Conservation (phyloP, 2,329 filamentous ascomycete genomes). For the Hymenoscyphus repandus region DNA sequence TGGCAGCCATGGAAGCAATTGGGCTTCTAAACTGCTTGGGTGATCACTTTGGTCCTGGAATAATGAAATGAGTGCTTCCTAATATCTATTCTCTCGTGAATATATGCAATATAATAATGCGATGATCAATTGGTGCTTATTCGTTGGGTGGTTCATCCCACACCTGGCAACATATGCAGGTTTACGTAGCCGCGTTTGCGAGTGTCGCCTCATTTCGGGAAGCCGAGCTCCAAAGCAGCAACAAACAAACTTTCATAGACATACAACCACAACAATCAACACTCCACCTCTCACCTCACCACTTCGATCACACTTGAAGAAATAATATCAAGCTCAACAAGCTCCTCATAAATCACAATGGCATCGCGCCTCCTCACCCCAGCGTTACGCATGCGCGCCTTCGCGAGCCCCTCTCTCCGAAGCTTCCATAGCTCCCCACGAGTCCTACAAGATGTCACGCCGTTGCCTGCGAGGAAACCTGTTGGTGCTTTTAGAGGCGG, state of each 20-base stretch:
- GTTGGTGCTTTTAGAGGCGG: slow-evolving; percentile 68
- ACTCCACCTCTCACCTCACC: no score
- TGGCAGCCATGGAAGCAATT: slow-evolving; percentile 1
- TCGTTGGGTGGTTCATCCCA: no score
- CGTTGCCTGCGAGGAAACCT: slow-evolving; percentile 55
- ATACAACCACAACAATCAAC: no score
- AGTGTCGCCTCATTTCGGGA: no score
- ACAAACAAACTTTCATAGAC: no score
- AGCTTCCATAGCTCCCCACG: slow-evolving; percentile 35
- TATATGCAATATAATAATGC: background rate
- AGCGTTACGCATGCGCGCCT: slow-evolving; percentile 25
- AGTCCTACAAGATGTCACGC: slow-evolving; percentile 34
- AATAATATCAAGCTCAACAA: background rate
- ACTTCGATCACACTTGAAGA: background rate
- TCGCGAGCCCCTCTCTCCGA: slow-evolving; percentile 24
- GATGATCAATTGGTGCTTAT: no score
- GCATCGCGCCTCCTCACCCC: slow-evolving; percentile 38
- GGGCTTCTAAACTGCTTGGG: slow-evolving; percentile 6
- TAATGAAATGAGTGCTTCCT: slow-evolving; percentile 9
- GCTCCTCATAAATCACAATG: slow-evolving; percentile 30
- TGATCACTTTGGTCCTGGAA: slow-evolving; percentile 8
- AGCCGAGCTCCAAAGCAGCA: no score
- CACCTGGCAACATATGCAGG: no score
- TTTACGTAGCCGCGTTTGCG: no score
- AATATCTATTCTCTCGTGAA: background rate